Evolutionary conservation across 805 yeast genomes (phyloP).

Genomic region (Candida tammaniensis): DNA sequence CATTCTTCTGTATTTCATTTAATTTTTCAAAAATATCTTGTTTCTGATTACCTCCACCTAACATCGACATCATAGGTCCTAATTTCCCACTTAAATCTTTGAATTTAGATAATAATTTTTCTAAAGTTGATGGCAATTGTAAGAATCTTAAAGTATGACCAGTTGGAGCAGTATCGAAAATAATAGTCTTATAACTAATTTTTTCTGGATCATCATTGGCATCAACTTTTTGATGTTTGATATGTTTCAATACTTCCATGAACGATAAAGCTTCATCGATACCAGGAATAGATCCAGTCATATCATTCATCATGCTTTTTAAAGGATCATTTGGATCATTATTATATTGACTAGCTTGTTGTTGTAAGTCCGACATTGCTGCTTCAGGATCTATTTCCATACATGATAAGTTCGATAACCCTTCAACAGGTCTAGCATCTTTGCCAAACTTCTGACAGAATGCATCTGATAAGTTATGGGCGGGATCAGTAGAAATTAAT

Average conservation of each 20-base stretch:
- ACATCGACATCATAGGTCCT: constrained; percentile 83
- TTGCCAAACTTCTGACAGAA: constrained; percentile 98
- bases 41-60: constrained; percentile 70
- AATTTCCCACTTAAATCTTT: constrained; percentile 80
- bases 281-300: constrained; percentile 96
- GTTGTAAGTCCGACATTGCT: constrained; percentile 79
- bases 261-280: constrained; percentile 97
- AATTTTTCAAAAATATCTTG: constrained; percentile 76
- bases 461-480: constrained; percentile 96
- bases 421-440: constrained; percentile 92
- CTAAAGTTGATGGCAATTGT: constrained; percentile 90
- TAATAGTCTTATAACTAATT: constrained; percentile 71
- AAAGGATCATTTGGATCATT: constrained; percentile 63
- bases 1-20: constrained; percentile 75
- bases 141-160: constrained; percentile 96
- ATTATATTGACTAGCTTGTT: constrained; percentile 55
- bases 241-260: constrained; percentile 97
- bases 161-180: constrained; percentile 99
- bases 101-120: constrained; percentile 81
- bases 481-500: constrained; percentile 96
- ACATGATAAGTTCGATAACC: constrained; percentile 83
- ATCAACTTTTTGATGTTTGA: constrained; percentile 60
- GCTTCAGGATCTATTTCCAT: constrained; percentile 99
- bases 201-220: constrained; percentile 19
- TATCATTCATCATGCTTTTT: constrained; percentile 76